These are phyloP conservation scores for Hypoxylon fragiforme DNA, from an alignment of 495 filamentous ascomycete species.

Conservation along the genomic window DNA sequence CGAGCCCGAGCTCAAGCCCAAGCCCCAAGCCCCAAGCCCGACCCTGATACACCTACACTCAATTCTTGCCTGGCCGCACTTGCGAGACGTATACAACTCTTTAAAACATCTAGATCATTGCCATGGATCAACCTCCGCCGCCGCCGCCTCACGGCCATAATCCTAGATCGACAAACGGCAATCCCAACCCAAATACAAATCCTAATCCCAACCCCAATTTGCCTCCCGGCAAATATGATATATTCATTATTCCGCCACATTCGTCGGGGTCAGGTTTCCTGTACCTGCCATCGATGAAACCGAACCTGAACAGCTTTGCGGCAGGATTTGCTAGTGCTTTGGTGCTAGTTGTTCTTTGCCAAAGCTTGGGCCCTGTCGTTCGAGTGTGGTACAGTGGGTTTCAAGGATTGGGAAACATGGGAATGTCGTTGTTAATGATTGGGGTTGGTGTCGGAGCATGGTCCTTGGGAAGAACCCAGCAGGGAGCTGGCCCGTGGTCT, in stretches of 20 bases:
- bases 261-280: constrained; percentile 88
- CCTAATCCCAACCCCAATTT: constrained; percentile 49
- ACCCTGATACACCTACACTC: no score
- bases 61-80: constrained; percentile 9
- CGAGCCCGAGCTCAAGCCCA: no score
- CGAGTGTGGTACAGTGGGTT: constrained; percentile 68
- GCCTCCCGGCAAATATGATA: constrained; percentile 87
- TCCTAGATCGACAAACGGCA: constrained; percentile 51
- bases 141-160: constrained; percentile 66
- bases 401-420: constrained; percentile 61
- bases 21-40: no score
- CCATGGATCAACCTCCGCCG: constrained; percentile 29
- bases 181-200: neutral
- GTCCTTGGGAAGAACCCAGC: constrained; percentile 70
- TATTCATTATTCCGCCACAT: constrained; percentile 96
- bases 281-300: constrained; percentile 86
- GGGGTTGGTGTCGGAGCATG: constrained; percentile 76
- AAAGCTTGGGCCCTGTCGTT: constrained; percentile 68
- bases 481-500: constrained; percentile 44
- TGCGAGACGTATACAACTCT: constrained; percentile 5
- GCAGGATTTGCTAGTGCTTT: constrained; percentile 79
- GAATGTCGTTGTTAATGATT: constrained; percentile 63
- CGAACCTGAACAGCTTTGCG: constrained; percentile 86
- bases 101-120: constrained; percentile 20
- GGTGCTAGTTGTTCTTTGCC: constrained; percentile 64